phyloP scores from a whole-genome alignment of 306 rosid species.

The Delonix regia region DNA sequence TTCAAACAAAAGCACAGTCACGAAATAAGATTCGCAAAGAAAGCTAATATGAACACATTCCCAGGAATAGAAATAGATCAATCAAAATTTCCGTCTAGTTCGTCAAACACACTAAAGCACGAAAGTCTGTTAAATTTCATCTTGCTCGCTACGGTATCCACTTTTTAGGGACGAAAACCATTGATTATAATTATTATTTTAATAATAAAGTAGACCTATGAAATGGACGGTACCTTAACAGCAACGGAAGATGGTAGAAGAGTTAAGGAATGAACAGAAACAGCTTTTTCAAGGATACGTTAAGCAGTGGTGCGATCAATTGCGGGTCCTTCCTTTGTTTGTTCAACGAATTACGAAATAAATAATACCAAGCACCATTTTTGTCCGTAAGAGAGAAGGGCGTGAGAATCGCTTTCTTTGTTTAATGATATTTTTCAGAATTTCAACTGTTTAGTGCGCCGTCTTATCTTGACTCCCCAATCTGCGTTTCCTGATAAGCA shows the following conservation, averaged over 20 bases:
- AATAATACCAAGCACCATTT: no score
- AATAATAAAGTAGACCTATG: no score
- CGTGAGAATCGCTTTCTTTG: no score
- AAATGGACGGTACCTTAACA: slow-evolving; percentile 31
- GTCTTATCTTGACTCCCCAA: background rate
- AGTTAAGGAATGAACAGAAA: background rate
- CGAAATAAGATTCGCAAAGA: background rate
- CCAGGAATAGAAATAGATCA: background rate
- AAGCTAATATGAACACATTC: background rate
- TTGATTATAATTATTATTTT: background rate
- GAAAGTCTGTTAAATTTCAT: background rate
- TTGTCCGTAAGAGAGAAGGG: no score
- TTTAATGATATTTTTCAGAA: no score
- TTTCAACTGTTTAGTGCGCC: background rate
- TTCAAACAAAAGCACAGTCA: slow-evolving; percentile 2
- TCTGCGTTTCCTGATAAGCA: background rate
- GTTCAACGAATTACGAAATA: no score
- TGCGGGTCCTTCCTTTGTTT: background rate
- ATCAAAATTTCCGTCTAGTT: background rate
- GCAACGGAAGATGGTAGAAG: background rate
- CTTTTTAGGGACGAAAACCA: background rate
- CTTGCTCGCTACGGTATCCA: background rate
- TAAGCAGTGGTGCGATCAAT: background rate
- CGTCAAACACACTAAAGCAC: background rate
- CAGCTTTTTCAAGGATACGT: background rate